phyloP scores from a whole-genome alignment of 2,329 filamentous ascomycete species.

The Diaporthe sp. region DNA sequence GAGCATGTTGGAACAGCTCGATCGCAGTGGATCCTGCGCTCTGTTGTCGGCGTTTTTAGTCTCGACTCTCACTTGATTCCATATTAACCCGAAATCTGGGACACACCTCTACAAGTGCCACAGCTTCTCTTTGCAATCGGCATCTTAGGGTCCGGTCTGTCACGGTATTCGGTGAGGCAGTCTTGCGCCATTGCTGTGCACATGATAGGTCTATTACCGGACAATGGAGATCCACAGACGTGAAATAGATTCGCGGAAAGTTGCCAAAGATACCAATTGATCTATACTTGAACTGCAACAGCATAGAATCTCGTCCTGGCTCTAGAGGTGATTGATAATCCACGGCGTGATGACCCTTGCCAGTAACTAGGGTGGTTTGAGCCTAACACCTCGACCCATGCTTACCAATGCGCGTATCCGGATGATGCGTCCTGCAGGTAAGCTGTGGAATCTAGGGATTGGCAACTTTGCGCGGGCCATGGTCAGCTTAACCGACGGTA shows the following conservation, averaged over 20 bases:
- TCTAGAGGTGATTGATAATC: slow-evolving; percentile 18
- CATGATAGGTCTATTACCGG: background rate
- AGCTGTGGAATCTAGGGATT: background rate
- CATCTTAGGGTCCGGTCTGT: background rate
- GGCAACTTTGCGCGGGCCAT: background rate
- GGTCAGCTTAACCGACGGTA: background rate
- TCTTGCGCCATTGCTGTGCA: background rate
- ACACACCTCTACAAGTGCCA: slow-evolving; percentile 1
- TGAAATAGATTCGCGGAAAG: background rate
- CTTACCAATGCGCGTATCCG: slow-evolving; percentile 4
- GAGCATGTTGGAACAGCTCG: background rate
- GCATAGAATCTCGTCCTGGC: background rate
- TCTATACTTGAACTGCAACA: no score
- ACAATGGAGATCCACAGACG: background rate
- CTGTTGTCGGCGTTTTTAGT: background rate
- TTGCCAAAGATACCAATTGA: background rate
- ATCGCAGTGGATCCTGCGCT: slow-evolving; percentile 1
- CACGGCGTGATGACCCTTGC: background rate
- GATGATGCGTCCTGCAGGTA: background rate
- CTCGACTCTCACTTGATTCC: background rate
- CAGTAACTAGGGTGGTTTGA: background rate
- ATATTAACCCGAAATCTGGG: background rate
- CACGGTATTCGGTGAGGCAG: no score
- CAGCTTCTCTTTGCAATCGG: slow-evolving; percentile 2
- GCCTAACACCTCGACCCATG: background rate